Evolutionary conservation across 2,329 filamentous ascomycete species (phyloP), one percentile per base, ranked within the genome.

Genomic region (Aureobasidium sp.): DNA sequence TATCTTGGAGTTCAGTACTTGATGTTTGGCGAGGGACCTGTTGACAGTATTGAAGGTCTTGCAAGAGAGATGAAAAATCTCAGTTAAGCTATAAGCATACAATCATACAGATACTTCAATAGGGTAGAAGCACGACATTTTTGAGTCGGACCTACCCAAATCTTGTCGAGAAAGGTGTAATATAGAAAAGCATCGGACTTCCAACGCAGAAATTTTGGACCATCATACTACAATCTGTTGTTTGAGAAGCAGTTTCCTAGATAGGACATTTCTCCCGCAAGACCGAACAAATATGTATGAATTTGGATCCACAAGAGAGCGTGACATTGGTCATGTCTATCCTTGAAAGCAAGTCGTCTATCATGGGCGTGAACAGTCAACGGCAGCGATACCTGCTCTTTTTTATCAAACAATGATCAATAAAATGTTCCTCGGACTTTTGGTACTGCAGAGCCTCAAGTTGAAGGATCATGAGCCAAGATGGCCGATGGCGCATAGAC

Each of bases 1-100:
- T 86, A 89, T 65, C 79, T 94, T 49, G 90, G 89, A 2, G 72
- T 87, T 16, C 90, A 94, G 72, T 93, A 90, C 74, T 81, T 82
- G 68, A 78, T 87, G 74, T 91, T 88, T 72, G 86, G 86, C 11
- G 78, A 81, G 54, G 80, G 81, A 5, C 77, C 74, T 37, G 64
- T 70, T 21, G 55, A 58, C 11, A 62, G 45, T 30, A 49, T 61
- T 14, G 59, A 61, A 25, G 47, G 47, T 14, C 37, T 63, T 36
- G 42, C 36, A 8, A 64, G 45, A 32, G 64, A 66, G 51, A 58
- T 62, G 59, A 63, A 62, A 42, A 48, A 49, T 37, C 61, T 58
- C 32, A 59, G 57, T 36, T 59, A 11, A 59, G 57, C 7, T 14
- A 13, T 10, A 21, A 41, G 9, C 41, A 30, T 37, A 39, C 30